phyloP scores from a whole-genome alignment of 192 early-diverging fungal genomes.

The Lobosporangium transversale region DNA sequence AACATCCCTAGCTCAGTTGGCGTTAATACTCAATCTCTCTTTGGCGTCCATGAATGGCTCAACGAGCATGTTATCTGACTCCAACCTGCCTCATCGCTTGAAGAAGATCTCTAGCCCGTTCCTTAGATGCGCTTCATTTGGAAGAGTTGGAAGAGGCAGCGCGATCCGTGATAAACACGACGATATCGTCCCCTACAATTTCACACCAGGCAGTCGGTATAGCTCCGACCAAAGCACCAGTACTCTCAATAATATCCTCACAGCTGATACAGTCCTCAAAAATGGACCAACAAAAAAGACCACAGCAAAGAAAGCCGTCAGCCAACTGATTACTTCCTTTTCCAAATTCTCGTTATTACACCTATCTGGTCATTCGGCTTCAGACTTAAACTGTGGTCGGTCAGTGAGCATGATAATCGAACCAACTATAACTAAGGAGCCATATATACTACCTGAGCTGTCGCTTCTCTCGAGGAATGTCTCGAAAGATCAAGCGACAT shows the following conservation, averaged over 20 bases:
- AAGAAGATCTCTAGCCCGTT: conserved; percentile 17
- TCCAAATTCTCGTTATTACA: conserved; percentile 14
- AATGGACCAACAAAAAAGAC: neutral
- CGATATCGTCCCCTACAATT: neutral
- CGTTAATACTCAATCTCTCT: neutral
- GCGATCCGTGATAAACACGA: neutral
- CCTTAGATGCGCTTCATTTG: neutral
- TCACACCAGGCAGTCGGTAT: neutral
- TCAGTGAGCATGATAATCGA: too few relatives aligned
- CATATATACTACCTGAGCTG: too few relatives aligned
- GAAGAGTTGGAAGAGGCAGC: neutral
- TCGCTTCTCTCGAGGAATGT: too few relatives aligned
- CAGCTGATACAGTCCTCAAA: too few relatives aligned
- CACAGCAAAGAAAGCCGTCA: conserved; percentile 7
- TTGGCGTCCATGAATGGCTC: neutral
- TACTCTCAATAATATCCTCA: neutral
- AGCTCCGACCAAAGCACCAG: conserved; percentile 1
- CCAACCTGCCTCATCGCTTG: conserved; percentile 10
- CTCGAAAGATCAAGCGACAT: too few relatives aligned
- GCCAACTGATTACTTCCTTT: conserved; percentile 13
- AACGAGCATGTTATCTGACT: conserved; percentile 4
- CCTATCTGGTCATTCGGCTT: too few relatives aligned
- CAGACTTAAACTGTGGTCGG: too few relatives aligned
- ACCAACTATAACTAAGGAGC: too few relatives aligned
- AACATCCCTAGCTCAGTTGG: neutral